phyloP scores from a whole-genome alignment of 2,329 filamentous ascomycete species.

The Calonectria hawksworthii region DNA sequence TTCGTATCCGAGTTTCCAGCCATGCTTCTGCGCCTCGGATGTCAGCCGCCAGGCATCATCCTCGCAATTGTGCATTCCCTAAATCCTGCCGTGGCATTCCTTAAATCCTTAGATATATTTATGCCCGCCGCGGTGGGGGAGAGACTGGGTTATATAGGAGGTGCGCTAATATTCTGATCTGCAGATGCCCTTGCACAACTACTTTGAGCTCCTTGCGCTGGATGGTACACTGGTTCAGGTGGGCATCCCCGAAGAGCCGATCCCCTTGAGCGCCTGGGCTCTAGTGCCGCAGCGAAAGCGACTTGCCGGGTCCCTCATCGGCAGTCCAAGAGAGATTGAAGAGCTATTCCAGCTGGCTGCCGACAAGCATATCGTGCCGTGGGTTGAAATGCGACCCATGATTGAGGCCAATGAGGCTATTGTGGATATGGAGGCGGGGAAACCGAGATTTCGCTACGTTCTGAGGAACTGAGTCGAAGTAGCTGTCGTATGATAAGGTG shows the following conservation, averaged over 20 bases:
- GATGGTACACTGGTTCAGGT: slow-evolving; percentile 73
- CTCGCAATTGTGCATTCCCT: neutral
- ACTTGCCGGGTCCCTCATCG: slow-evolving; percentile 57
- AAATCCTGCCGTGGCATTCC: neutral
- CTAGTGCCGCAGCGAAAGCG: slow-evolving; percentile 28
- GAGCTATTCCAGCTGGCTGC: slow-evolving; percentile 72
- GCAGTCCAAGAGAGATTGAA: slow-evolving; percentile 67
- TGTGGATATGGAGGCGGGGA: slow-evolving; percentile 67
- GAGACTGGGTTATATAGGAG: neutral
- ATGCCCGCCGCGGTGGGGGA: neutral
- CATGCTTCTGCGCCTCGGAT: neutral
- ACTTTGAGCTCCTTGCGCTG: slow-evolving; percentile 56
- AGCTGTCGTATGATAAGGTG: neutral
- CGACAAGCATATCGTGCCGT: slow-evolving; percentile 68
- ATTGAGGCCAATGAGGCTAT: slow-evolving; percentile 67
- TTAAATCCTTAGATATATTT: neutral
- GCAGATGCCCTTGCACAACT: slow-evolving; percentile 39
- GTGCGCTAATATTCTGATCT: slow-evolving; percentile 7
- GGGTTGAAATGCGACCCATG: slow-evolving; percentile 68
- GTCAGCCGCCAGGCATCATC: neutral
- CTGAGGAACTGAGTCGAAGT: slow-evolving; percentile 49
- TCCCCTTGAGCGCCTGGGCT: slow-evolving; percentile 36
- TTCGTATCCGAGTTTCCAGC: neutral
- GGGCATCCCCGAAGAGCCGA: slow-evolving; percentile 63
- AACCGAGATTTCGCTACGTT: slow-evolving; percentile 63